A percentile compares a stretch with the other conserved stretches of the same genome.
Evolutionary conservation across 305 asterid species (phyloP).

Genomic region (Solanum hybrid): DNA sequence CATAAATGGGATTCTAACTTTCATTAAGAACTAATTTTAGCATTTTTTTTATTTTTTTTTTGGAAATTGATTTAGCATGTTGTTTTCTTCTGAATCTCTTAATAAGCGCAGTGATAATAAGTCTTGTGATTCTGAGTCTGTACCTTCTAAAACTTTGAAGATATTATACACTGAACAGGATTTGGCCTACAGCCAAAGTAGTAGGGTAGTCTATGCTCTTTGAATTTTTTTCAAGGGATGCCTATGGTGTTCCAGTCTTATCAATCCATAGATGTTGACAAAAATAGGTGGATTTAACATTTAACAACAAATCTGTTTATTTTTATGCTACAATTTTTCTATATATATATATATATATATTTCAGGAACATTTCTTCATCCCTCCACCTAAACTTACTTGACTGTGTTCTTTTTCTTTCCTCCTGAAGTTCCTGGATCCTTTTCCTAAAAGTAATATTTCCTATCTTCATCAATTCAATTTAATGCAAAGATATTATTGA

Average conservation of each 20-base stretch:
- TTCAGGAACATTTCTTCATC: background rate
- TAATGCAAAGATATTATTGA: background rate
- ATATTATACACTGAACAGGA: background rate
- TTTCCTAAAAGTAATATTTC: background rate
- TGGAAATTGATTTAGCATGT: background rate
- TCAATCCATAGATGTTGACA: background rate
- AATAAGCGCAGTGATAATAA: background rate
- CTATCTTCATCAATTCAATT: background rate
- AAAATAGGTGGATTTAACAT: background rate
- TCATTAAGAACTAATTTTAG: background rate
- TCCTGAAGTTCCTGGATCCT: background rate
- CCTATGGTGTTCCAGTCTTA: background rate
- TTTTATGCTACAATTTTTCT: background rate
- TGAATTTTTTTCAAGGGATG: background rate
- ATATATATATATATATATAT: too few species aligned
- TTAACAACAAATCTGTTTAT: background rate
- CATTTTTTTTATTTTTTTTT: background rate
- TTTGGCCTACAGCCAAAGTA: background rate
- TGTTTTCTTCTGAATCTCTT: background rate
- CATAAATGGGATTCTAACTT: background rate
- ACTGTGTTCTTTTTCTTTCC: background rate
- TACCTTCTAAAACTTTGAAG: background rate
- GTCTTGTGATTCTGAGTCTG: background rate
- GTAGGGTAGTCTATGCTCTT: background rate
- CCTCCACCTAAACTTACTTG: background rate